Base-by-base conservation (phyloP, 2,329 filamentous ascomycete genomes). In the Cladobotryum mycophilum region DNA sequence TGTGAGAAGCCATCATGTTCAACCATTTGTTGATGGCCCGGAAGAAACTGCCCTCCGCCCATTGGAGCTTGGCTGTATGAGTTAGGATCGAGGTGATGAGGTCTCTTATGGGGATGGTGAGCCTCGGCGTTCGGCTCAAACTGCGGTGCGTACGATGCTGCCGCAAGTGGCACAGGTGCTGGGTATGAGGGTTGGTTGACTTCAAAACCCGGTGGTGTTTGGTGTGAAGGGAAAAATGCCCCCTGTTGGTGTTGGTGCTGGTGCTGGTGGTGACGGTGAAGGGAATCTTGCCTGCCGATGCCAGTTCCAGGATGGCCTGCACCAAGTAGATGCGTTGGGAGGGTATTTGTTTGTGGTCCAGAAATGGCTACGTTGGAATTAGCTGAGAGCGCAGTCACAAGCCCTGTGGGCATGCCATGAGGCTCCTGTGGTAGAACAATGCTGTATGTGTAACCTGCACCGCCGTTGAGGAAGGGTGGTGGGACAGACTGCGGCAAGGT, bases 41-140 rank as follows among this genome's bases (percentile, higher is more conserved):
- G 48, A 13, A 25, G 6, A 18, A 30, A 30, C 12, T 25, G 17
- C 38, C 51, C 51, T 42, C 51, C 47, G 25, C 42, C 47, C 51
- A 53, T 49, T 22, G 33, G 30, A 11, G 14, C 6, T 5, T 33
- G 34, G 12, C 9, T 15, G 5, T 40, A 40, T 20, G 45, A 40
- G 15, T 17, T 13, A 33, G 45, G 18, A 25, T n/a, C 40, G 22
- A 25, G 20, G 5, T 33, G 15, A 25, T 38, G 17, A 13, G 35
- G 20, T 17, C 34, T 30, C 33, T 36, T 20, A 3, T 42, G 50
- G 20, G 37, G 42, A 33, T 30, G 22, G 18, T 45, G 14, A n/a
- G 33, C 41, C 15, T 30, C 20, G 30, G 18, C 5, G 17, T 41
- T 33, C 15, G 42, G 14, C 17, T 35, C 35, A 34, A 47, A 33